Percentiles rank a stretch among this genome's conserved stretches.
Evolutionary conservation across 2,329 filamentous ascomycete species (phyloP).

Genomic region (Sclerotinia borealis): DNA sequence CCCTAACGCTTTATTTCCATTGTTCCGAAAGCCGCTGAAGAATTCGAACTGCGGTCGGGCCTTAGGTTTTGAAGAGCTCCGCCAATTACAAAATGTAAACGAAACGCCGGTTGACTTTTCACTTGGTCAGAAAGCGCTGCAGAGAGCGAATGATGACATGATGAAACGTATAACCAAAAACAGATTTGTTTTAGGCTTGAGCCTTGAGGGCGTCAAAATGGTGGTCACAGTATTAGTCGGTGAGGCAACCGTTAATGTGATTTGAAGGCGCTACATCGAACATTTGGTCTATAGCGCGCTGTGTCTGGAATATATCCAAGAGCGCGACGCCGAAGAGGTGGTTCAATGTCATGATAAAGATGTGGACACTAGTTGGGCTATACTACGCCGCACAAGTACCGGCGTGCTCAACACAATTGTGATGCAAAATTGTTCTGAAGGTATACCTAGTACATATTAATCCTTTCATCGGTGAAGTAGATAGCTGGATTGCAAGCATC

Average conservation of each 20-base stretch:
- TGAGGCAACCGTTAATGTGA: background rate
- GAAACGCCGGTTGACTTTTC: background rate
- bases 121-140: background rate
- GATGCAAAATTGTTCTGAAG: background rate
- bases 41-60: background rate
- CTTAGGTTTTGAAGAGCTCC: background rate
- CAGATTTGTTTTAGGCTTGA: background rate
- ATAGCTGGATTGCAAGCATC: background rate
- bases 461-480: background rate
- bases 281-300: background rate
- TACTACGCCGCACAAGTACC: background rate
- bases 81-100: background rate
- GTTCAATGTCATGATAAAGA: background rate
- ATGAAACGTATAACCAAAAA: background rate
- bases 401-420: background rate
- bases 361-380: background rate
- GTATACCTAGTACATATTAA: background rate
- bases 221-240: background rate
- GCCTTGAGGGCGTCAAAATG: background rate
- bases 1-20: background rate
- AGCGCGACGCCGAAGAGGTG: background rate
- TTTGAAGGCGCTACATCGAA: background rate
- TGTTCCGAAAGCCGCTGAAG: slow-evolving; percentile 5
- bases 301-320: background rate
- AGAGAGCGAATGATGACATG: background rate